Evolutionary conservation across 2,329 filamentous ascomycete species (phyloP), one percentile per base, ranked within the genome.

Genomic region (Fusarium incarnatum): DNA sequence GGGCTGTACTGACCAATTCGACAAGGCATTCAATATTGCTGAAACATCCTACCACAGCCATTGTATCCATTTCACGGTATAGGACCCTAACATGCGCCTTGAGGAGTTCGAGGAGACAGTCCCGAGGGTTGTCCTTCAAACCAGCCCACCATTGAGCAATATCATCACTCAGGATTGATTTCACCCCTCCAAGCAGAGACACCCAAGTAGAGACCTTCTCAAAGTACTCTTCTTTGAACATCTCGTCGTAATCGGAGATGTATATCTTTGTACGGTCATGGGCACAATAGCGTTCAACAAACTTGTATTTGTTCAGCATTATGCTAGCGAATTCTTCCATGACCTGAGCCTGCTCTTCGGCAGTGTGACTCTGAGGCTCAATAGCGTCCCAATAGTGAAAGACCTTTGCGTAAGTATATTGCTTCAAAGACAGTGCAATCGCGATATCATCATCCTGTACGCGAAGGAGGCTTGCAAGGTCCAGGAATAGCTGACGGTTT

Each of bases 401-500:
- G 0, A 44, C 10, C 8, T 22, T 44, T 4, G 23, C 20, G 2
- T 23, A 44, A 0, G 4, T 16, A 0, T 44, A 44, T 23, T 1
- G 20, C 20, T 23, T 44, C 8, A 44, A 16, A 3, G 41, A 44
- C 13, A 6, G 13, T 5, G 20, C 3, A 2, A 44, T 44, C 0
- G 41, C 13, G 0, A 44, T 20, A 0, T 49, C 25, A 0, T n/a
- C n/a, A n/a, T n/a, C n/a, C n/a, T n/a, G n/a, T n/a, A n/a, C n/a
- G n/a, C n/a, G n/a, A n/a, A n/a, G n/a, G n/a, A n/a, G n/a, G n/a
- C n/a, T n/a, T n/a, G n/a, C n/a, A n/a, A n/a, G n/a, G n/a, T n/a
- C n/a, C n/a, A 48, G 25, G 2, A 65, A 65, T 9, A n/a, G 25
- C 2, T 3, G 62, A 1, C 76, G 68, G 20, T 71, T 55, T 0